phyloP scores from a whole-genome alignment of 768 basidiomycete species.

The Coprinopsis marcescibilis region DNA sequence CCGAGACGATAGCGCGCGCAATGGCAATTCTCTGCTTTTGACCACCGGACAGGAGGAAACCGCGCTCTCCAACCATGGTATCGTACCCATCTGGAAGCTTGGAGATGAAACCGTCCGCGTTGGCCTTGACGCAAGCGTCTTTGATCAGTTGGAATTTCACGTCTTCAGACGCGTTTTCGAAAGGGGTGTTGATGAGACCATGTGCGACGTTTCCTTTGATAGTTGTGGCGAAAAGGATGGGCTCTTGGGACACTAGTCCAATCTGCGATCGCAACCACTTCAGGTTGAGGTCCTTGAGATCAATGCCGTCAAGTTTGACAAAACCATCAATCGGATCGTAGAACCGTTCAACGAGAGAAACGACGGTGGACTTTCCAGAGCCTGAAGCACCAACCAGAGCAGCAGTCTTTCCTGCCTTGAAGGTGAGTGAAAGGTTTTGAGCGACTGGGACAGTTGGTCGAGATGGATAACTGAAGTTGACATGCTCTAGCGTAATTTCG shows the following conservation, averaged over 20 bases:
- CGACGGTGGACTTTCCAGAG: conserved; percentile 72
- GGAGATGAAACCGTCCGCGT: conserved; percentile 83
- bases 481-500: conserved; percentile 64
- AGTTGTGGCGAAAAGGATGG: conserved; percentile 78
- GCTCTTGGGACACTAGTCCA: conserved; percentile 86
- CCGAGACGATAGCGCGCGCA: conserved; percentile 84
- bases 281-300: conserved; percentile 72
- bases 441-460: conserved; percentile 77
- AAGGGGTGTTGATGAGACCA: conserved; percentile 70
- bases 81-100: conserved; percentile 81
- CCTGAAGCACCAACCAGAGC: conserved; percentile 79
- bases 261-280: conserved; percentile 86
- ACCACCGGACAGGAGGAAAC: conserved; percentile 79
- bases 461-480: conserved; percentile 84
- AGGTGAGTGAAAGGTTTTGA: conserved; percentile 58
- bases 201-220: conserved; percentile 81
- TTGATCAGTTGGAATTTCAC: conserved; percentile 74
- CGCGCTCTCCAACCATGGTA: conserved; percentile 85
- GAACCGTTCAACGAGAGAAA: conserved; percentile 81
- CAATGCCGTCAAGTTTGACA: conserved; percentile 68
- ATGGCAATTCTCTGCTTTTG: conserved; percentile 90
- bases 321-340: conserved; percentile 72
- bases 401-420: conserved; percentile 72
- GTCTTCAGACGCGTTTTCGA: conserved; percentile 63
- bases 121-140: conserved; percentile 83